Base-by-base conservation (phyloP, 2,329 filamentous ascomycete genomes). In the Zalaria sp. region DNA sequence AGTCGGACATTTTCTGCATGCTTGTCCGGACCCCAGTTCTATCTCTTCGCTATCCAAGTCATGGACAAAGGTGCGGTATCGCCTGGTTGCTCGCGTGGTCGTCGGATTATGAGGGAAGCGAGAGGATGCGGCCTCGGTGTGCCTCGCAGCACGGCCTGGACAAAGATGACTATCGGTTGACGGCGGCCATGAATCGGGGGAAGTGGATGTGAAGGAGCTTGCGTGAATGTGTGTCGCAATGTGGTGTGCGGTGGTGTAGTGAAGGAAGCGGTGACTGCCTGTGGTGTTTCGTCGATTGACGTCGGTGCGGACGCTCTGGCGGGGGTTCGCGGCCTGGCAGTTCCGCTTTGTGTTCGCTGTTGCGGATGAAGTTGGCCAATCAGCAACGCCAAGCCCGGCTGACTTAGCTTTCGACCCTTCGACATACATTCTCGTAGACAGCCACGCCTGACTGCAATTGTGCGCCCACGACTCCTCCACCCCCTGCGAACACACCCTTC, bases 401-500 rank as follows among this genome's bases (percentile, higher is more conserved):
- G 8, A 25, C 26, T 18, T 25, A 34, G 26, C 26, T 26, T 18
- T 40, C 27, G 27, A 40, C 7, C 34, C 25, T 36, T 36, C 34
- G 11, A 36, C 11, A 36, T 36, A 10, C 34, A 36, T 8, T 25
- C n/a, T 25, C 18, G 18, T 18, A 18, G 46, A 36, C 45, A 18
- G 18, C 18, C 18, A 18, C 18, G 18, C 18, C 18, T 18, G 18
- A 18, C 18, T 18, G 18, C 18, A 18, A 18, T 18, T 18, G 18
- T 18, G 18, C 18, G 18, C 18, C 18, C 18, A 18, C 18, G 18
- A 18, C 18, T 18, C 18, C 18, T 18, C 18, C 18, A 18, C 18
- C 18, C 51, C 53, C 47, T 35, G 40, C 46, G 46, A 18, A 18
- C 18, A 18, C 18, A 18, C 42, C 52, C 57, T 53, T 53, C 53